Conservation (phyloP, 108 stramenopile genomes). For the Stephanodiscus minutulus region DNA sequence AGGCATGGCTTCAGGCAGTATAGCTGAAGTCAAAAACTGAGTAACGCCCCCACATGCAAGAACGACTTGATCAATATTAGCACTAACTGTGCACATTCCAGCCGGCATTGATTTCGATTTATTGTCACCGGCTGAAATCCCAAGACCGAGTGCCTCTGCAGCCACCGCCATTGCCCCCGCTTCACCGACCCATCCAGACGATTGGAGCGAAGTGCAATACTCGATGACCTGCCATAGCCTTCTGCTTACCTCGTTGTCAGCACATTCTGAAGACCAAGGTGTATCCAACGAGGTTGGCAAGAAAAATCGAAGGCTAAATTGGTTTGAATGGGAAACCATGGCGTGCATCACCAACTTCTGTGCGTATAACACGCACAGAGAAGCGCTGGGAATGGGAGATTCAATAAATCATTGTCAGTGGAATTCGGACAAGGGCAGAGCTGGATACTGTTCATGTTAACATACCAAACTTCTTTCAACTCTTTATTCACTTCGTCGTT, state of each 20-base stretch:
- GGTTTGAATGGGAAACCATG: conserved; percentile 46
- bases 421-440: background rate
- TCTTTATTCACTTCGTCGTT: conserved; percentile 24
- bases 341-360: conserved; percentile 73
- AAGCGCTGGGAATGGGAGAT: conserved; percentile 6
- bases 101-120: conserved; percentile 28
- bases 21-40: conserved; percentile 59
- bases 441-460: background rate
- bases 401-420: conserved; percentile 15
- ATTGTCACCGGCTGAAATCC: conserved; percentile 67
- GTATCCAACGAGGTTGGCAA: conserved; percentile 11
- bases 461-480: conserved; percentile 19
- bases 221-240: conserved; percentile 68
- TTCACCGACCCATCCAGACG: conserved; percentile 83
- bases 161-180: conserved; percentile 90
- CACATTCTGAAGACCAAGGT: conserved; percentile 10
- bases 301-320: conserved; percentile 58
- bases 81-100: conserved; percentile 42
- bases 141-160: conserved; percentile 87
- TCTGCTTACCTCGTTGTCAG: conserved; percentile 29
- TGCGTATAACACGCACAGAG: conserved; percentile 57
- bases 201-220: conserved; percentile 56
- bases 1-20: conserved; percentile 10
- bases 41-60: conserved; percentile 51
- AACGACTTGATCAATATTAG: conserved; percentile 45